Evolutionary conservation across 192 early-diverging fungal genomes (phyloP), one percentile per base, ranked within the genome.

Genomic region (Gryganskiella cystojenkinii): DNA sequence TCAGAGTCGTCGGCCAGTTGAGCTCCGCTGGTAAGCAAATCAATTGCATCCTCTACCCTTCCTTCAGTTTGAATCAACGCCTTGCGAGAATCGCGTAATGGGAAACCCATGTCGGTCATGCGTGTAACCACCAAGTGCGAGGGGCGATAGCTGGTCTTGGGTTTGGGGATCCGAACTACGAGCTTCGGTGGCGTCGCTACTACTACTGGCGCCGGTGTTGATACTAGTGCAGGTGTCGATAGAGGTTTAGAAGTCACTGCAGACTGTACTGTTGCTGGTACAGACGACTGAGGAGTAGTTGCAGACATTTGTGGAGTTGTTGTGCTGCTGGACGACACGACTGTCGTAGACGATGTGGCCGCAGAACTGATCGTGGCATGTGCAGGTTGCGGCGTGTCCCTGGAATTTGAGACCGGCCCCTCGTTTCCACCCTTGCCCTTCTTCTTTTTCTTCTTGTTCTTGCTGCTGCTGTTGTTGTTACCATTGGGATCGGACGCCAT

Each of bases 101-200:
- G 73, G 54, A 76, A 76, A 0, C 73, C 73, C 73, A 76, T 76
- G 34, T 76, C 73, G 17, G 73, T 76, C 65, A 76, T 67, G 19
- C 73, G 50, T 10, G 65, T 54, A 4, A 78, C 74, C 8, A 78
- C 74, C 17, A 78, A 14, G 22, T 78, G 74, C 11, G 74, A 78
- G 9, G 74, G 74, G 25, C 74, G 74, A 63, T 78, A 78, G 17
- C 60, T 69, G 2, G 74, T 78, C 33, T 78, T 78, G 11, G 74
- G 74, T 27, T 78, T 78, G 14, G 74, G 67, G 43, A 78, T 78
- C 14, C 74, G 52, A 13, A 40, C 37, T 5, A 40, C 37, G 37
- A 13, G 37, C 37, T 40, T 59, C 43, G 57, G 20, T 10, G 57
- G 22, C 17, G 35, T 15, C 22, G 56, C 17, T 17, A 6, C 27